Conservation (phyloP, 306 rosid genomes). For the Medicago truncatula region DNA sequence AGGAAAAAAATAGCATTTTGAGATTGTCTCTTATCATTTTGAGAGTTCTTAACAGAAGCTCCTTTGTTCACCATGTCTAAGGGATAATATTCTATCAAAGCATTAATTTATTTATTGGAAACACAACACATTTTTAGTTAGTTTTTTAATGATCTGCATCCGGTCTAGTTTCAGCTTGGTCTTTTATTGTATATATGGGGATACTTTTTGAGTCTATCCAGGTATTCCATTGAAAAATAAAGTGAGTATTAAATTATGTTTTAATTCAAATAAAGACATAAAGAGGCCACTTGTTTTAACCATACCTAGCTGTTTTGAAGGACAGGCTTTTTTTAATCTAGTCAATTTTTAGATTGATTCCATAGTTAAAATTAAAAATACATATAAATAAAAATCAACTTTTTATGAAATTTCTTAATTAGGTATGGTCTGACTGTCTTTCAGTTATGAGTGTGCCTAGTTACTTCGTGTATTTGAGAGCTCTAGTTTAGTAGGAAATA, state of each 20-base stretch:
- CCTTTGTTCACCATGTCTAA: background rate
- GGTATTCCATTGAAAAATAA: background rate
- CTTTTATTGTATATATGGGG: background rate
- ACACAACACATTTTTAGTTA: slow-evolving; percentile 4
- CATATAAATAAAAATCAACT: background rate
- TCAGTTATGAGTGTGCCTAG: background rate
- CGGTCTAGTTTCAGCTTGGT: slow-evolving; percentile 21
- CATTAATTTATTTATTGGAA: background rate
- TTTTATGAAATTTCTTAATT: slow-evolving; percentile 18
- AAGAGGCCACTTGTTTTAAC: background rate
- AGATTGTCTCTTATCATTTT: slow-evolving; percentile 6
- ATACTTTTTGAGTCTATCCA: background rate
- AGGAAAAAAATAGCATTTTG: background rate
- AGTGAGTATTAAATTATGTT: slow-evolving; percentile 8
- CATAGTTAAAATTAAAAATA: background rate
- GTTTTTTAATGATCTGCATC: slow-evolving; percentile 29
- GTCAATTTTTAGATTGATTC: slow-evolving; percentile 27
- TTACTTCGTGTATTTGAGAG: slow-evolving; percentile 19
- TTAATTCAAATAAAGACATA: slow-evolving; percentile 15
- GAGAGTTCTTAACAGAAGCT: slow-evolving; percentile 19
- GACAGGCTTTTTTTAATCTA: background rate
- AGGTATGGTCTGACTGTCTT: slow-evolving; percentile 10
- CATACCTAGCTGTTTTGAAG: slow-evolving; percentile 18
- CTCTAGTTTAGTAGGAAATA: slow-evolving; percentile 15
- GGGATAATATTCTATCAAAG: slow-evolving; percentile 7